Evolutionary conservation across 2,329 filamentous ascomycete genomes (phyloP).

Genomic region (Rachicladosporium sp.): DNA sequence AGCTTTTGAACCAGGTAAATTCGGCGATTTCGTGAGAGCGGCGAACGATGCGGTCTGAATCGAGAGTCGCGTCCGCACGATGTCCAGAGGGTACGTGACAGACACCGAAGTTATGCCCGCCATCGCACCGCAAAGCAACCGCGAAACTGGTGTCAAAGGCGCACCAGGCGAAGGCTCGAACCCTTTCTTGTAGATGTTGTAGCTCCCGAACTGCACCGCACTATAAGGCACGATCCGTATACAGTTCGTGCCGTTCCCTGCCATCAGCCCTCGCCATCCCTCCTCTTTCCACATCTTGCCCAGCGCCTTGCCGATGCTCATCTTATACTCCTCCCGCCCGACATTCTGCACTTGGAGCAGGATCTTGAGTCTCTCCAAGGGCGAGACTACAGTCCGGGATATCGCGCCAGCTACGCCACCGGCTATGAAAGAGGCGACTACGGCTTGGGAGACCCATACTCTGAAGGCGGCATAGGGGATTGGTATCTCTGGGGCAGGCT

Average conservation of each 20-base stretch:
- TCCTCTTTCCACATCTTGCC: conserved; percentile 95
- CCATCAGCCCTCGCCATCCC: conserved; percentile 94
- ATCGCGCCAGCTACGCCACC: conserved; percentile 91
- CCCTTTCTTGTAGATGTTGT: conserved; percentile 90
- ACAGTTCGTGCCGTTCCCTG: conserved; percentile 95
- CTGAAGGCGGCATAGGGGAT: conserved; percentile 9
- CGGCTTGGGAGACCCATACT: conserved; percentile 57
- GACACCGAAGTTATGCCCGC: conserved; percentile 94
- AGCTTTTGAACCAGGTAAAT: not conserved
- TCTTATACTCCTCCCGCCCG: conserved; percentile 82
- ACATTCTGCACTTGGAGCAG: conserved; percentile 92
- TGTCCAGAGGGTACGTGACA: conserved; percentile 91
- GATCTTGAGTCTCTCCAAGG: conserved; percentile 91
- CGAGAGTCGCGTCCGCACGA: conserved; percentile 86
- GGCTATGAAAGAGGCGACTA: conserved; percentile 83
- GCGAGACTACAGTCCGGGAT: conserved; percentile 93
- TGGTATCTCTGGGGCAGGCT: conserved; percentile 2
- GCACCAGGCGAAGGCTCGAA: conserved; percentile 66
- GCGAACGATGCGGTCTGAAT: conserved; percentile 96
- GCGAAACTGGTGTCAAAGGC: conserved; percentile 59
- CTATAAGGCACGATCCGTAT: conserved; percentile 97
- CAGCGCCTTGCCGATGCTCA: conserved; percentile 79
- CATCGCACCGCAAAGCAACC: conserved; percentile 78
- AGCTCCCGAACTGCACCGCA: conserved; percentile 94
- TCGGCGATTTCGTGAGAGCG: conserved; percentile 46